Conservation (phyloP, 495 filamentous ascomycete genomes). For the Achaetomiella virescens region DNA sequence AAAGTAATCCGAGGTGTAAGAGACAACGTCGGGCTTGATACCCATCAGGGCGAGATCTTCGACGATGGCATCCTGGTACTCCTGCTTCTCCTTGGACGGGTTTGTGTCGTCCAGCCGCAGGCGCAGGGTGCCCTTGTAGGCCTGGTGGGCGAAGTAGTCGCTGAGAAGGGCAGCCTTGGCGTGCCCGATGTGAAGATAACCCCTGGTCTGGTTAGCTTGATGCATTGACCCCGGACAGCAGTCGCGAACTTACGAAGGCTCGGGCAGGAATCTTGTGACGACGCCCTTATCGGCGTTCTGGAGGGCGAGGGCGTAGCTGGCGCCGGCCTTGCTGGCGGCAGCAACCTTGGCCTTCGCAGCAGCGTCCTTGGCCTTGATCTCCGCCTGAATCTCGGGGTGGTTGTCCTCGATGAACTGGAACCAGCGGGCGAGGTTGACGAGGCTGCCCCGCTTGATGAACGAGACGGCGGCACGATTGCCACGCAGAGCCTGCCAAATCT, state of each 20-base stretch:
- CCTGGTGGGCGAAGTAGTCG: constrained; percentile 89
- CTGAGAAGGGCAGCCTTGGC: constrained; percentile 88
- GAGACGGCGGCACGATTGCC: constrained; percentile 79
- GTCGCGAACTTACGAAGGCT: constrained; percentile 67
- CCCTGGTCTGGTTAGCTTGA: constrained; percentile 28
- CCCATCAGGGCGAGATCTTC: constrained; percentile 83
- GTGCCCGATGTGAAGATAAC: constrained; percentile 91
- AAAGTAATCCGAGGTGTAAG: constrained; percentile 88
- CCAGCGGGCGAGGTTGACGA: constrained; percentile 81
- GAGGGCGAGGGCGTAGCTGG: constrained; percentile 83
- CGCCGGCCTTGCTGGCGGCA: constrained; percentile 73
- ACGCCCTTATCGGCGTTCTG: constrained; percentile 86
- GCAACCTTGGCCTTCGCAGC: constrained; percentile 63
- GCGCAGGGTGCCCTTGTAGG: constrained; percentile 76
- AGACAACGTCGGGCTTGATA: constrained; percentile 70
- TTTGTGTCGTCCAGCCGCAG: constrained; percentile 92
- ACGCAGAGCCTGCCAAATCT: constrained; percentile 78
- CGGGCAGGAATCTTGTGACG: constrained; percentile 88
- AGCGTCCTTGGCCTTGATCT: constrained; percentile 53
- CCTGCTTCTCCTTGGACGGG: constrained; percentile 85
- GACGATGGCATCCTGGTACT: constrained; percentile 83
- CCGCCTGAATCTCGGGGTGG: constrained; percentile 59
- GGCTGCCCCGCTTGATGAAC: constrained; percentile 68
- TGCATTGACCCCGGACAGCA: too few relatives aligned
- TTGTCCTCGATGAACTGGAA: constrained; percentile 78